A percentile compares a stretch with the other conserved stretches of the same genome.
Conservation (phyloP, 805 yeast genomes). For the Hemisphaericaspora nanyangensis region DNA sequence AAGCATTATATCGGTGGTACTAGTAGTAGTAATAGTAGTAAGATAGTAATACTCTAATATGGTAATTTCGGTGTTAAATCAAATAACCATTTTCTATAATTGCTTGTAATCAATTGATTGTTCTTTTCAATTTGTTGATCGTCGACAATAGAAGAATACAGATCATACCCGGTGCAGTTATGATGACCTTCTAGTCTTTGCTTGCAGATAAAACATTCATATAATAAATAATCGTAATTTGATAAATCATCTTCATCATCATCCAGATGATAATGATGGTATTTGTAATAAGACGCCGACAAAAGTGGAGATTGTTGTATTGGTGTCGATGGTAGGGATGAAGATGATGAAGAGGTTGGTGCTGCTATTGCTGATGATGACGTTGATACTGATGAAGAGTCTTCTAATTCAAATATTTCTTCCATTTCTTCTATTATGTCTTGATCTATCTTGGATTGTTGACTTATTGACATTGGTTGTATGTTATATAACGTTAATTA, state of each 20-base stretch:
- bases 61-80: constrained; percentile 12
- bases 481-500: too few species aligned
- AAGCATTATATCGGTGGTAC: too few species aligned
- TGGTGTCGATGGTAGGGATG: background rate
- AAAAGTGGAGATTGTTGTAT: constrained; percentile 4
- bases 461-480: too few species aligned
- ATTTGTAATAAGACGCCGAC: background rate
- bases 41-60: too few species aligned
- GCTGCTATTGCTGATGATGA: background rate
- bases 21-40: background rate
- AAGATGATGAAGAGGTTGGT: background rate
- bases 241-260: background rate
- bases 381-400: constrained; percentile 1
- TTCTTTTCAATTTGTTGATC: constrained; percentile 8
- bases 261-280: constrained; percentile 4
- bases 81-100: constrained; percentile 26
- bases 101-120: constrained; percentile 16
- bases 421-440: background rate
- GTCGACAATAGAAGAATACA: background rate
- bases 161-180: constrained; percentile 2
- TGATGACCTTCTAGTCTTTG: constrained; percentile 4
- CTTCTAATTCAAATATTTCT: constrained; percentile 11
- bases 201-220: constrained; percentile 16
- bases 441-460: too few species aligned
- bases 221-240: constrained; percentile 8